Evolutionary conservation across 2,329 filamentous ascomycete species (phyloP).

Genomic region (Fusarium chuoi): DNA sequence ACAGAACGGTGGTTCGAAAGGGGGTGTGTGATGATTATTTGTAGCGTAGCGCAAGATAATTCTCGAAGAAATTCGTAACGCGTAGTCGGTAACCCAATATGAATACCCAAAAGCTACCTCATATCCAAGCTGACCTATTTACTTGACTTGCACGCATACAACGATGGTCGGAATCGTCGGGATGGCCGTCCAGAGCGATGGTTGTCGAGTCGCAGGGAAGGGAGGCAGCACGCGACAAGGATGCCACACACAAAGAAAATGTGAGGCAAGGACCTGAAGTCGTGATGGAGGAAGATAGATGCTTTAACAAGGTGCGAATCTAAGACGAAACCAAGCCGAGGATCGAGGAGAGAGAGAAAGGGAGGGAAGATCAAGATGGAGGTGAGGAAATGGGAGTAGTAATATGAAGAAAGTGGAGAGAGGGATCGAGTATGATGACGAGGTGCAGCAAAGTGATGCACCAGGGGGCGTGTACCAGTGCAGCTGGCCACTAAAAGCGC

Average conservation of each 20-base stretch:
- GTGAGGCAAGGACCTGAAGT: slow-evolving; percentile 29
- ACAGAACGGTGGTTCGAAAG: slow-evolving; percentile 5
- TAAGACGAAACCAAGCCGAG: slow-evolving; percentile 38
- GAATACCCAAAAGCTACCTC: slow-evolving; percentile 51
- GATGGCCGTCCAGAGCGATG: slow-evolving; percentile 36
- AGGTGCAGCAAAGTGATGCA: slow-evolving; percentile 41
- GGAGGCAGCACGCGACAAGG: slow-evolving; percentile 42
- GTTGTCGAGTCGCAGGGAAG: slow-evolving; percentile 39
- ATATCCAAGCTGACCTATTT: slow-evolving; percentile 46
- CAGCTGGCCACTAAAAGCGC: slow-evolving; percentile 27
- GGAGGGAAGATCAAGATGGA: slow-evolving; percentile 28
- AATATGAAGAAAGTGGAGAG: slow-evolving; percentile 40
- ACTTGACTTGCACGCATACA: slow-evolving; percentile 37
- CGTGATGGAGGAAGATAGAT: slow-evolving; percentile 24
- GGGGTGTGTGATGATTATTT: slow-evolving; percentile 15
- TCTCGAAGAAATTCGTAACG: slow-evolving; percentile 29
- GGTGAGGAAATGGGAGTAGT: slow-evolving; percentile 38
- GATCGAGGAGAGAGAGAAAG: slow-evolving; percentile 29
- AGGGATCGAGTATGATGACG: slow-evolving; percentile 44
- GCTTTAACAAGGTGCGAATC: slow-evolving; percentile 33
- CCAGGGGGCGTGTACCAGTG: slow-evolving; percentile 31
- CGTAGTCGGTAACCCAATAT: slow-evolving; percentile 43
- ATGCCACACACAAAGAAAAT: slow-evolving; percentile 37
- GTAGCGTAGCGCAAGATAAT: slow-evolving; percentile 2
- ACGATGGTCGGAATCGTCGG: slow-evolving; percentile 31